Conservation (phyloP, 192 early-diverging fungal species). For the Coemansia sp. region DNA sequence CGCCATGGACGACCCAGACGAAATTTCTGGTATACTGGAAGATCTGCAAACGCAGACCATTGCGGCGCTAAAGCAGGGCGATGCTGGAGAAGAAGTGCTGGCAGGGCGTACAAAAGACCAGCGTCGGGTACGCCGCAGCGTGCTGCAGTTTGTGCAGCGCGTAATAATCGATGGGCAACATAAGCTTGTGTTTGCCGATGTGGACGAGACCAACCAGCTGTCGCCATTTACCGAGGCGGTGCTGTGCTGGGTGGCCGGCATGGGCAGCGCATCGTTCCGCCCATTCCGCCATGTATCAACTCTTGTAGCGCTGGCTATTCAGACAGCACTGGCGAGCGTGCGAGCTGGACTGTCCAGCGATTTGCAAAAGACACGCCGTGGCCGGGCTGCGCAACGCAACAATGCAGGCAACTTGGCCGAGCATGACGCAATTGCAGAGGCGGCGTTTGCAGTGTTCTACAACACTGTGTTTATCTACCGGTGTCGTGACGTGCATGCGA, state of each 20-base stretch:
- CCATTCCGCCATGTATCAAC: slow-evolving; percentile 92
- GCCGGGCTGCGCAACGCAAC: slow-evolving; percentile 58
- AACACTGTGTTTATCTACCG: slow-evolving; percentile 86
- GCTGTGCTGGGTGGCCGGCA: slow-evolving; percentile 63
- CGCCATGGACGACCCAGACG: slow-evolving; percentile 60
- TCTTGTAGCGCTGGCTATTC: slow-evolving; percentile 63
- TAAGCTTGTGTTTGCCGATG: slow-evolving; percentile 62
- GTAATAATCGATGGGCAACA: slow-evolving; percentile 62
- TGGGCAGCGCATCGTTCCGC: slow-evolving; percentile 77
- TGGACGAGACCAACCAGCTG: slow-evolving; percentile 29
- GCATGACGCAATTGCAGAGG: slow-evolving; percentile 61
- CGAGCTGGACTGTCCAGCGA: slow-evolving; percentile 61
- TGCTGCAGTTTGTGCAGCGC: slow-evolving; percentile 66
- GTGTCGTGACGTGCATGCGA: slow-evolving; percentile 82
- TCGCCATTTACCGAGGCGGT: slow-evolving; percentile 61
- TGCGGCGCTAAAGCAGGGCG: slow-evolving; percentile 25
- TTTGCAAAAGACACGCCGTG: slow-evolving; percentile 61
- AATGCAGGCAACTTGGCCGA: slow-evolving; percentile 52
- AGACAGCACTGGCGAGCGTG: slow-evolving; percentile 68
- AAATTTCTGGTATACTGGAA: slow-evolving; percentile 55
- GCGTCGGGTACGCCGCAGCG: slow-evolving; percentile 65
- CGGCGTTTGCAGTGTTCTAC: slow-evolving; percentile 72
- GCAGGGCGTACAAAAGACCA: slow-evolving; percentile 65
- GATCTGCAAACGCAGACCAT: slow-evolving; percentile 55
- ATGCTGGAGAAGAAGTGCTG: slow-evolving; percentile 71